Percentiles rank a stretch among this genome's conserved stretches.
Evolutionary conservation across 164 flowering plant genomes (phyloP).

Genomic region (grape (Vitis vinifera)): DNA sequence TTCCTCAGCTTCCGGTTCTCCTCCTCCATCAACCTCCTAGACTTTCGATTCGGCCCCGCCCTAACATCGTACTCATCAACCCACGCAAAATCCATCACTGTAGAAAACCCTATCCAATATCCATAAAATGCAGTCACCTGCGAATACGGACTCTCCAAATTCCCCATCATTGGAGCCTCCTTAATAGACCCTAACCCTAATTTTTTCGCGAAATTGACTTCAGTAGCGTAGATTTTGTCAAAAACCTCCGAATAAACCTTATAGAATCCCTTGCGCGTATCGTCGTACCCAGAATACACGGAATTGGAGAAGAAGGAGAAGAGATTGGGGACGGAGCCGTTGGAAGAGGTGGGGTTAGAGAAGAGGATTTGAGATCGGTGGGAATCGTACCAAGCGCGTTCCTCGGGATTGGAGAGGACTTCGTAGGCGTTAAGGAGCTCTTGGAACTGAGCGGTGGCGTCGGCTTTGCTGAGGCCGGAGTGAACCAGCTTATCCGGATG

Average conservation of each 20-base stretch:
- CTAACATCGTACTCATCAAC: constrained; percentile 66
- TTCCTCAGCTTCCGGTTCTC: constrained; percentile 89
- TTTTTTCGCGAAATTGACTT: constrained; percentile 53
- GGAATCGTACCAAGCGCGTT: constrained; percentile 95
- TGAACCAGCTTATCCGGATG: constrained; percentile 91
- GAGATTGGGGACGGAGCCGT: constrained; percentile 30
- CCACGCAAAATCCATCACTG: constrained; percentile 89
- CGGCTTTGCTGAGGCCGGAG: constrained; percentile 60
- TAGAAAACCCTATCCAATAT: constrained; percentile 79
- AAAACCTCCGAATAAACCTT: constrained; percentile 75
- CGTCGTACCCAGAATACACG: constrained; percentile 63
- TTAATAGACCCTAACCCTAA: constrained; percentile 53
- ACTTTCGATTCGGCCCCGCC: constrained; percentile 64
- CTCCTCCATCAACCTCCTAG: constrained; percentile 84
- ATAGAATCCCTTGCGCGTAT: constrained; percentile 66
- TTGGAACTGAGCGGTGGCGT: constrained; percentile 86
- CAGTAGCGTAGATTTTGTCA: constrained; percentile 51
- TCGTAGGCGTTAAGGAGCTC: constrained; percentile 92
- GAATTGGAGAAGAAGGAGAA: constrained; percentile 69
- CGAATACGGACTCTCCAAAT: constrained; percentile 60
- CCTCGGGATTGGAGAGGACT: constrained; percentile 83
- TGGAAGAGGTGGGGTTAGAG: constrained; percentile 34
- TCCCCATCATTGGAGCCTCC: constrained; percentile 85
- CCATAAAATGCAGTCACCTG: constrained; percentile 87
- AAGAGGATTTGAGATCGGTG: constrained; percentile 93